Evolutionary conservation across 495 filamentous ascomycete genomes (phyloP), one percentile per base, ranked within the genome.

Genomic region (Lasiosphaeria hispida): DNA sequence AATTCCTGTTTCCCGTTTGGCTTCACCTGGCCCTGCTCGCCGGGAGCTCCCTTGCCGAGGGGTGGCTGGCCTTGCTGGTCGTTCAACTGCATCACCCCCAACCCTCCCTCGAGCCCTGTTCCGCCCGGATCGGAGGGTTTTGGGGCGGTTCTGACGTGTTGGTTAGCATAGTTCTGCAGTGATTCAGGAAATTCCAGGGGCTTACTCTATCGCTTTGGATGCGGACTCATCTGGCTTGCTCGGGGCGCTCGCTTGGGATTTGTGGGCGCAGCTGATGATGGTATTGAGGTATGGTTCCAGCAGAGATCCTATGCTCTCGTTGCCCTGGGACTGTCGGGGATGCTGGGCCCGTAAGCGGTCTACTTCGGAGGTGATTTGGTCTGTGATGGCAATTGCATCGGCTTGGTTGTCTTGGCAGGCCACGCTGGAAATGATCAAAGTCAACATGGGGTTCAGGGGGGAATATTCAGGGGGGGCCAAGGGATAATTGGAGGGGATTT

Each of bases 231-330:
- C 44, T 36, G 37, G 11, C 44, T n/a, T 36, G 10, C 4, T 10
- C 17, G 37, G 37, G 30, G 11, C 34, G 9, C 39, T 39, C 7
- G 18, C 42, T 33, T 33, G 7, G 13, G 39, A 39, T 10, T 11
- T 14, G 33, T 58, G 47, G 6, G 51, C 9, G 13, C 60, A 59
- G n/a, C 53, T 43, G 23, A 57, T 23, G 9, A 69, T 45, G 10
- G 57, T 57, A 9, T 62, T 48, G 17, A 69, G 39, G 17, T 63
- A 69, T 5, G 48, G 18, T 1, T 34, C 57, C 0, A 69, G 53
- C 9, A 51, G 52, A 4, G 43, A 35, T 30, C 36, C 37, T 0
- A 49, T 19, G 1, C 57, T 41, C 19, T 48, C 34, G 14, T 57
- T 34, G 18, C 33, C 13, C 7, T 45, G 44, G 11, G 34, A 19